Percentiles rank a stretch among this genome's conserved stretches.
Conservation (phyloP, 2,329 filamentous ascomycete species). For the Epichloe glyceriae region DNA sequence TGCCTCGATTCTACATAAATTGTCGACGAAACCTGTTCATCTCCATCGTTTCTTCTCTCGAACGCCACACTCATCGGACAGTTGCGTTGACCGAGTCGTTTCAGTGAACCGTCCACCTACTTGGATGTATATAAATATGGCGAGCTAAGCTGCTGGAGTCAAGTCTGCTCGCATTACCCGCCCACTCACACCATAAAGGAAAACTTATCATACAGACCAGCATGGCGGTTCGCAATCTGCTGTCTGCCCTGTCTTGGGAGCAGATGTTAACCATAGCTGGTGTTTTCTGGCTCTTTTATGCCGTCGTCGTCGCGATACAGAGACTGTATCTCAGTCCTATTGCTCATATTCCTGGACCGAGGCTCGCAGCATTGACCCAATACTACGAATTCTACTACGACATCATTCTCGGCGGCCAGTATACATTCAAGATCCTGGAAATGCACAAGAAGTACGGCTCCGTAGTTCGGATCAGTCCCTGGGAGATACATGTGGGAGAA, state of each 20-base stretch:
- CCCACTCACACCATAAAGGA: background rate
- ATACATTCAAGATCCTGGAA: slow-evolving; percentile 27
- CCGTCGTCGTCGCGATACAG: slow-evolving; percentile 15
- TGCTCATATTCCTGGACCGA: slow-evolving; percentile 25
- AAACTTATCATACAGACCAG: background rate
- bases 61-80: background rate
- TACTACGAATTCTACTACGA: slow-evolving; percentile 33
- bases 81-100: background rate
- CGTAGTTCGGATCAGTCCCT: slow-evolving; percentile 26
- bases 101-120: background rate
- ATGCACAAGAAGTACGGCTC: slow-evolving; percentile 30
- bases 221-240: slow-evolving; percentile 10
- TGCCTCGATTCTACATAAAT: background rate
- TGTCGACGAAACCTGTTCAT: background rate
- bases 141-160: background rate
- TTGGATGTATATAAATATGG: background rate
- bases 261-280: slow-evolving; percentile 14
- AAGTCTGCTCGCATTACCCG: background rate
- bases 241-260: slow-evolving; percentile 13
- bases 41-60: background rate
- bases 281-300: slow-evolving; percentile 18
- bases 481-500: slow-evolving; percentile 26
- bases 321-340: slow-evolving; percentile 26
- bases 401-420: slow-evolving; percentile 26
- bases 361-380: slow-evolving; percentile 24